phyloP scores from a whole-genome alignment of 2,329 filamentous ascomycete genomes.

The Botrytis sinoallii region DNA sequence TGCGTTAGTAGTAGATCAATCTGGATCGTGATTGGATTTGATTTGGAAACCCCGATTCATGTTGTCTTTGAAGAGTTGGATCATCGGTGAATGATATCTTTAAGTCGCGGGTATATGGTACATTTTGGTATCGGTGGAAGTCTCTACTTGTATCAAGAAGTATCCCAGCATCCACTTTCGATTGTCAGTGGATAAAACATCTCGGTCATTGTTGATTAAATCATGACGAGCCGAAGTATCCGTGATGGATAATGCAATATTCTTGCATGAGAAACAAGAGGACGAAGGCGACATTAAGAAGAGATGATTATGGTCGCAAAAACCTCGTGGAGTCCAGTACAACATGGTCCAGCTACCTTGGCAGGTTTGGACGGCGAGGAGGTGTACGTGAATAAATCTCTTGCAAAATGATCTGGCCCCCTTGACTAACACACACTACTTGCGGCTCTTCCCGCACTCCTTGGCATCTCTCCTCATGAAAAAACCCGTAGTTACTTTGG shows the following conservation, averaged over 20 bases:
- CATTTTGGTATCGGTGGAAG: not conserved
- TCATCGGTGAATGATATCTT: not conserved
- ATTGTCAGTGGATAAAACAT: not conserved
- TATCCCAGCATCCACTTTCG: not conserved
- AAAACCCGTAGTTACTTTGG: not conserved
- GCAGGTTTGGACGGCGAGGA: not conserved
- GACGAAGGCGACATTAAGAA: not conserved
- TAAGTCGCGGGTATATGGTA: not conserved
- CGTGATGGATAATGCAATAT: not conserved
- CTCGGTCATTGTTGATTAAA: not conserved
- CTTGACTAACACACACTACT: not conserved
- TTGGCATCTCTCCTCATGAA: not conserved
- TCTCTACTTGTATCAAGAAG: not conserved
- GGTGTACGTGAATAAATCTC: not conserved
- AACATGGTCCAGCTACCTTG: not conserved
- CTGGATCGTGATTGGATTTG: not conserved
- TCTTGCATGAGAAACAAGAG: not conserved
- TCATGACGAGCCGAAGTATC: not conserved
- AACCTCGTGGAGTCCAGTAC: not conserved
- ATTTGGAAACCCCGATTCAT: not conserved
- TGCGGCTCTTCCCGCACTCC: not conserved
- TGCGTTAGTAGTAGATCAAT: not conserved
- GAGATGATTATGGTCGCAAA: no score
- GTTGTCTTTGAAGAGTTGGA: not conserved
- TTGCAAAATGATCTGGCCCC: not conserved